phyloP scores from a whole-genome alignment of 495 filamentous ascomycete species.

The Emericellopsis terricola region DNA sequence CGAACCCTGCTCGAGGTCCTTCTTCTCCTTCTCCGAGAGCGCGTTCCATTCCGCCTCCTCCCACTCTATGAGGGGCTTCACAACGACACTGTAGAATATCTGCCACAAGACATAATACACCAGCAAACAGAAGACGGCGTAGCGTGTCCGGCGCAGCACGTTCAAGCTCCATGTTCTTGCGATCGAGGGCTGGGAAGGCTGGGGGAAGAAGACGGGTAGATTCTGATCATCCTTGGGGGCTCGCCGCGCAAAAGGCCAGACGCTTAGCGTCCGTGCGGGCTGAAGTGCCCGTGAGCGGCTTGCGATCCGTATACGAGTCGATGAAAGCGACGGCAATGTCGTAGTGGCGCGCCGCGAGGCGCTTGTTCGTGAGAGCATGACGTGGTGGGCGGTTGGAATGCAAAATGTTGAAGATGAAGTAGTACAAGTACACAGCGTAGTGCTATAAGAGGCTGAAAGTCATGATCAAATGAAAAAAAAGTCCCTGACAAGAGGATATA shows the following conservation, averaged over 20 bases:
- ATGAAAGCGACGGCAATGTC: too few species aligned
- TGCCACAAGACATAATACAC: constrained; percentile 19
- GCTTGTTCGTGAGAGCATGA: neutral
- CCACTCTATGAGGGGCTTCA: constrained; percentile 7
- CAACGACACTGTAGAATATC: constrained; percentile 15
- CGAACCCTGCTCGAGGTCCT: constrained; percentile 19
- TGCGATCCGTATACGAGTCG: too few species aligned
- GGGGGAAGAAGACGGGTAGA: neutral
- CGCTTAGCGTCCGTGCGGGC: too few species aligned
- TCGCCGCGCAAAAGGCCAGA: neutral
- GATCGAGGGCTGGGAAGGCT: neutral
- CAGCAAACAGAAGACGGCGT: constrained; percentile 15
- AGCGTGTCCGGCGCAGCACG: neutral
- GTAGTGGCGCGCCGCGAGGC: neutral
- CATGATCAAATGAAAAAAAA: too few species aligned
- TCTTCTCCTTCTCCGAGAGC: constrained; percentile 6
- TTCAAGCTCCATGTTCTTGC: too few species aligned
- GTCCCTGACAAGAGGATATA: too few species aligned
- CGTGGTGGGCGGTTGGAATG: neutral
- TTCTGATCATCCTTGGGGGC: neutral
- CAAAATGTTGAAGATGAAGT: too few species aligned
- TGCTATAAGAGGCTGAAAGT: neutral
- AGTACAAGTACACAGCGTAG: neutral
- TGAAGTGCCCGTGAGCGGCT: too few species aligned
- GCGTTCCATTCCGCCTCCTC: constrained; percentile 8